These are phyloP conservation scores for Diutina scorzettiae DNA, from an alignment of 1,139 yeast species.

Conservation along the genomic window DNA sequence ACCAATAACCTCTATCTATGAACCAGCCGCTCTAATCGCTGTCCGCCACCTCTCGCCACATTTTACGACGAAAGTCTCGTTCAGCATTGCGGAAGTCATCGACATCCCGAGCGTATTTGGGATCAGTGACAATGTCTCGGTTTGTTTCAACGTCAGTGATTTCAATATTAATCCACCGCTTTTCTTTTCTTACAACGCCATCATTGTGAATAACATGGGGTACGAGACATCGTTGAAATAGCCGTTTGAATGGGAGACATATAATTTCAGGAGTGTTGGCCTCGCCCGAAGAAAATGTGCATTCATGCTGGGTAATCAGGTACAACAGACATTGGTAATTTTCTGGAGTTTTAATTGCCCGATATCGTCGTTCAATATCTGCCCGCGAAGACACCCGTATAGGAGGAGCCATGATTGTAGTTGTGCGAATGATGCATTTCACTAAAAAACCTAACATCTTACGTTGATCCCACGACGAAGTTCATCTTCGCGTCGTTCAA, in stretches of 20 bases:
- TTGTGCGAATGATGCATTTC: not conserved
- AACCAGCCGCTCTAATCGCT: too few relatives aligned
- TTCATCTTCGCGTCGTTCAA: constrained; percentile 81
- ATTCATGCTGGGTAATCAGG: constrained; percentile 38
- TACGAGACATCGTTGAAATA: constrained; percentile 37
- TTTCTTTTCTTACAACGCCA: constrained; percentile 17
- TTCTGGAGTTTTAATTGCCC: constrained; percentile 19
- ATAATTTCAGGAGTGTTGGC: constrained; percentile 28
- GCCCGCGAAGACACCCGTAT: constrained; percentile 26
- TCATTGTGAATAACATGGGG: constrained; percentile 14
- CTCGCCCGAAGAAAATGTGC: constrained; percentile 26
- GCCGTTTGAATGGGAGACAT: constrained; percentile 42
- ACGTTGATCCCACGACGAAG: constrained; percentile 72
- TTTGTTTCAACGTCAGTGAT: constrained; percentile 29
- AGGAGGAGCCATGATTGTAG: constrained; percentile 37
- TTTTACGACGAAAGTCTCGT: constrained; percentile 21
- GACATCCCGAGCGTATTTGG: constrained; percentile 18
- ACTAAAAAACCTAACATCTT: constrained; percentile 16
- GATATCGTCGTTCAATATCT: constrained; percentile 19
- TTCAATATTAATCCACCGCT: constrained; percentile 32
- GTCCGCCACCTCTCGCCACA: constrained; percentile 16
- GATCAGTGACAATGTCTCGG: constrained; percentile 13
- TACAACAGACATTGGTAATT: constrained; percentile 30
- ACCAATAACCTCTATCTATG: too few relatives aligned
- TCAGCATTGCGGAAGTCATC: constrained; percentile 28